phyloP scores from a whole-genome alignment of 441 rosid genomes.

The Bruguiera hainesii region DNA sequence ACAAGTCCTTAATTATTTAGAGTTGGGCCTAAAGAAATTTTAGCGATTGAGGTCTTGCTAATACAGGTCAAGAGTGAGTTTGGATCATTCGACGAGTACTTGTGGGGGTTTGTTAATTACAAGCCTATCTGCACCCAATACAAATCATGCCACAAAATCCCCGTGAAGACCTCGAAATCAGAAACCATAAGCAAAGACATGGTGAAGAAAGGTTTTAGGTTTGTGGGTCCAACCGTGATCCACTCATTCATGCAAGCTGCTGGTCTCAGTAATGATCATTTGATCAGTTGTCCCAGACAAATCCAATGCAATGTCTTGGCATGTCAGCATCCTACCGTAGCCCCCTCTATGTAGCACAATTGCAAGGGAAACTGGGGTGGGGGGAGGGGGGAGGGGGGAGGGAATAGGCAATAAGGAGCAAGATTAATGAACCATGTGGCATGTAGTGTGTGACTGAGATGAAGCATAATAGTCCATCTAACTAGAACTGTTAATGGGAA shows the following conservation, averaged over 20 bases:
- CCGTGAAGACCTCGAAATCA: conserved; percentile 73
- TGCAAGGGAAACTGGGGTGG: no score
- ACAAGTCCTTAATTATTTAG: no score
- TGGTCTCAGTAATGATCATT: conserved; percentile 71
- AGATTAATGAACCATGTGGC: background rate
- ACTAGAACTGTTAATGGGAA: conserved; percentile 1
- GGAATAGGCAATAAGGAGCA: no score
- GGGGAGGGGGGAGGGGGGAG: no score
- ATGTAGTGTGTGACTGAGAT: conserved; percentile 4
- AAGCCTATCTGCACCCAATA: conserved; percentile 48
- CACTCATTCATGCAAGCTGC: conserved; percentile 86
- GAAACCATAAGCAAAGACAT: conserved; percentile 81
- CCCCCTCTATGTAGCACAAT: conserved; percentile 18
- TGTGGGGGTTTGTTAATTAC: conserved; percentile 66
- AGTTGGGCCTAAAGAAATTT: background rate
- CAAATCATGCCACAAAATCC: conserved; percentile 55
- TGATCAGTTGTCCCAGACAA: conserved; percentile 63
- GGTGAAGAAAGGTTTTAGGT: conserved; percentile 67
- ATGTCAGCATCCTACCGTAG: conserved; percentile 6
- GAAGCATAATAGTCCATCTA: background rate
- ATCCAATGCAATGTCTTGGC: conserved; percentile 37
- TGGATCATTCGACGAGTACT: conserved; percentile 60
- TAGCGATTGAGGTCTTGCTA: background rate
- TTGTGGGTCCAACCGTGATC: conserved; percentile 66
- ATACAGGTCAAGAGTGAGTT: conserved; percentile 42